phyloP scores from a whole-genome alignment of 805 yeast species.

The Wickerhamomyces silvicola region DNA sequence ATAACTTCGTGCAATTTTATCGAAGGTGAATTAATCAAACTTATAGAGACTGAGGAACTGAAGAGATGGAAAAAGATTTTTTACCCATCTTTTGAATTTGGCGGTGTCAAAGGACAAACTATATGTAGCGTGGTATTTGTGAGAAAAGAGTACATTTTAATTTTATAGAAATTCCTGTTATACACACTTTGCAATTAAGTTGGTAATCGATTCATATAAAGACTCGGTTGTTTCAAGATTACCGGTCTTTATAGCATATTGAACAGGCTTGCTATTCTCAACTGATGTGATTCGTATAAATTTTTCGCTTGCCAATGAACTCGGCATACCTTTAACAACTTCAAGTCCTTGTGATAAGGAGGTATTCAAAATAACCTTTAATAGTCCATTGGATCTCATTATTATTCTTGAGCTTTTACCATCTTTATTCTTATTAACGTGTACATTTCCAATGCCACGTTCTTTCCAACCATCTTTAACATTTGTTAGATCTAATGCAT shows the following conservation, averaged over 20 bases:
- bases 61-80: conserved; percentile 58
- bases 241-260: conserved; percentile 74
- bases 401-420: conserved; percentile 57
- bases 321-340: conserved; percentile 73
- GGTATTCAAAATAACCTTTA: conserved; percentile 75
- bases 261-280: conserved; percentile 62
- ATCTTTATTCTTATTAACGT: conserved; percentile 47
- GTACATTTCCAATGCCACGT: conserved; percentile 85
- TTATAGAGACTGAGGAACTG: conserved; percentile 42
- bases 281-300: conserved; percentile 70
- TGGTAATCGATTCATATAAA: conserved; percentile 44
- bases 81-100: conserved; percentile 83
- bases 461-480: conserved; percentile 88
- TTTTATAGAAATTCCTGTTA: not conserved
- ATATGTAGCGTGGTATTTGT: conserved; percentile 82
- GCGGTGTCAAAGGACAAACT: conserved; percentile 84
- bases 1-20: conserved; percentile 96
- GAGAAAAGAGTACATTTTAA: conserved; percentile 21
- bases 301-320: conserved; percentile 78
- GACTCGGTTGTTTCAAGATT: conserved; percentile 53
- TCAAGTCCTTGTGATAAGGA: conserved; percentile 59
- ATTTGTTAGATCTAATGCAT: conserved; percentile 61
- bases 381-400: conserved; percentile 85
- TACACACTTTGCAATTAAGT: conserved; percentile 17
- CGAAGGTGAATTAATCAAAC: conserved; percentile 57